A percentile compares a stretch with the other conserved stretches of the same genome.
These are phyloP conservation scores for Emericellopsis atlantica DNA, from an alignment of 2,329 filamentous ascomycete genomes.

Conservation along the genomic window DNA sequence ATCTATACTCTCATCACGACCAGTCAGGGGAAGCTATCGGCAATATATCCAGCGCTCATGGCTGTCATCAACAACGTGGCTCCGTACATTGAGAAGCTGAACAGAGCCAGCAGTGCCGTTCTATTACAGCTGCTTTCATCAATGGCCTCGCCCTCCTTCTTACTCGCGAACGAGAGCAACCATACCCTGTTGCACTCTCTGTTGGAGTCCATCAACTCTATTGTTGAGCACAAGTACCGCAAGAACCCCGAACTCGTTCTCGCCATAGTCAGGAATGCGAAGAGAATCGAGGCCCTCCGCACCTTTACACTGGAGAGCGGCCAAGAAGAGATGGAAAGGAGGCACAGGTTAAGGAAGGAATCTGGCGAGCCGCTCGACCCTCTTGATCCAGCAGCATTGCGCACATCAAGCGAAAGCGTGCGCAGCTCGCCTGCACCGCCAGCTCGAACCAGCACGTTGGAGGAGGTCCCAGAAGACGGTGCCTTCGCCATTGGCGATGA, in stretches of 20 bases:
- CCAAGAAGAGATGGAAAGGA: slow-evolving; percentile 78
- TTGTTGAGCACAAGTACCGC: slow-evolving; percentile 77
- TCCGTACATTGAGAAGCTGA: slow-evolving; percentile 69
- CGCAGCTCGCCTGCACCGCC: slow-evolving; percentile 39
- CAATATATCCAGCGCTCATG: slow-evolving; percentile 82
- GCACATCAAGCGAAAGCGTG: slow-evolving; percentile 56
- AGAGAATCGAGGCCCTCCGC: slow-evolving; percentile 72
- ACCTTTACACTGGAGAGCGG: slow-evolving; percentile 87
- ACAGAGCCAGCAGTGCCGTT: slow-evolving; percentile 62
- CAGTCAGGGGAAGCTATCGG: slow-evolving; percentile 79
- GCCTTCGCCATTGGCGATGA: slow-evolving; percentile 85
- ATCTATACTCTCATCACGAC: slow-evolving; percentile 86
- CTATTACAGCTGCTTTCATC: slow-evolving; percentile 79
- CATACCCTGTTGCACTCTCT: slow-evolving; percentile 69
- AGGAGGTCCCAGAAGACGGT: slow-evolving; percentile 44
- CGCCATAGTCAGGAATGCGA: slow-evolving; percentile 65
- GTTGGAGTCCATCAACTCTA: slow-evolving; percentile 78
- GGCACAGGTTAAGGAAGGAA: slow-evolving; percentile 59
- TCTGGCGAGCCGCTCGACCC: slow-evolving; percentile 34
- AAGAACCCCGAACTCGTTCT: slow-evolving; percentile 75
- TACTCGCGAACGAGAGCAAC: slow-evolving; percentile 86
- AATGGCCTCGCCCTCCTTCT: slow-evolving; percentile 87
- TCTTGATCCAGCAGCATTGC: slow-evolving; percentile 33
- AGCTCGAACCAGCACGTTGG: slow-evolving; percentile 12
- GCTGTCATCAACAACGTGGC: slow-evolving; percentile 91